Base-by-base conservation (phyloP, 2,329 filamentous ascomycete genomes). In the Didymella sp. region DNA sequence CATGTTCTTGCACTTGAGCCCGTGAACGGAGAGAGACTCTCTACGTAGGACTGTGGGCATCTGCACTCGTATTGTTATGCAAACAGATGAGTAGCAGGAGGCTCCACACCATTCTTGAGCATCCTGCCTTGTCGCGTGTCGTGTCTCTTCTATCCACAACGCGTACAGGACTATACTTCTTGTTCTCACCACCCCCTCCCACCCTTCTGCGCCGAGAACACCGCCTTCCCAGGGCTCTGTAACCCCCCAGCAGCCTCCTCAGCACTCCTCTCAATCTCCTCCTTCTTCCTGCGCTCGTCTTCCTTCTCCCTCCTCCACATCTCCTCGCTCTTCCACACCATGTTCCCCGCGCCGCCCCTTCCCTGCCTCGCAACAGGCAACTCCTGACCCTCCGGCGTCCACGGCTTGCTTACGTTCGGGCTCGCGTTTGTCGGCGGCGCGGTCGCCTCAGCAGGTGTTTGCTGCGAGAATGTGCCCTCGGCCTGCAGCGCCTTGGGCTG, bases 321-420 rank as follows among this genome's bases (percentile, higher is more conserved):
- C 54, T 75, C 73, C 51, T 76, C 75, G 43, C 73, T 60, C 66
- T 64, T 69, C 75, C 75, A 80, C n/a, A 76, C 69, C 57, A 77
- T 79, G 50, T 82, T 81, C 3, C 80, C 80, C n/a, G 78, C 78
- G 6, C 80, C 80, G 25, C 80, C 80, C 42, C 79, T 67, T 1
- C 80, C 80, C 22, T 68, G 67, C 25, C 71, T 57, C 25, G 69
- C 74, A 38, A 76, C 61, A 15, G 74, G 74, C 56, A 75, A n/a
- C 49, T 74, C 69, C 49, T 72, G 69, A 1, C 52, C 63, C 35
- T 71, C 72, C 0, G 72, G 73, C 56, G 73, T 72, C 72, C 71
- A 75, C n/a, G 74, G 72, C 35, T 62, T 75, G 51, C 64, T 71
- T 11, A 72, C 41, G 5, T 68, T 61, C 2, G 70, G 68, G 30